Percentiles rank a stretch among this genome's conserved stretches.
Conservation (phyloP, 2,329 filamentous ascomycete genomes). For the Cladophialophora psammophila region DNA sequence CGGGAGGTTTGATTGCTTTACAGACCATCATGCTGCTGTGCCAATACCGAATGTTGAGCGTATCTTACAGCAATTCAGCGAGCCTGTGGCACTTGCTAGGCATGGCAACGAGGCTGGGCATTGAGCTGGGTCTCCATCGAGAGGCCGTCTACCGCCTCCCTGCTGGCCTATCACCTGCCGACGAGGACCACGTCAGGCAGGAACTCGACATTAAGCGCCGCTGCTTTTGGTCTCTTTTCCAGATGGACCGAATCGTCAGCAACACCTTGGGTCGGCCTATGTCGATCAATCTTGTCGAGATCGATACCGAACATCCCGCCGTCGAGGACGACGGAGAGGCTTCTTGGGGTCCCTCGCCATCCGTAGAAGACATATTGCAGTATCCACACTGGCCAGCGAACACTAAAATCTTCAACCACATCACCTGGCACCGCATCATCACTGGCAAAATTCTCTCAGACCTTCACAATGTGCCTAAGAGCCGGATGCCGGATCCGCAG, state of each 20-base stretch:
- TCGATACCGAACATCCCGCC: background rate
- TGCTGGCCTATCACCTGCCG: background rate
- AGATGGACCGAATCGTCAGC: constrained; percentile 11
- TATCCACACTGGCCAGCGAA: constrained; percentile 1
- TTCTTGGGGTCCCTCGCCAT: constrained; percentile 6
- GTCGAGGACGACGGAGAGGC: constrained; percentile 1
- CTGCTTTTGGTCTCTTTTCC: constrained; percentile 7
- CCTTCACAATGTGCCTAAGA: constrained; percentile 1
- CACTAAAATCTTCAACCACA: constrained; percentile 5
- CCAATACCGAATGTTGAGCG: constrained; percentile 1
- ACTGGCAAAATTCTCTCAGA: constrained; percentile 2
- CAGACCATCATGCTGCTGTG: constrained; percentile 2
- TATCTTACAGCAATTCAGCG: background rate
- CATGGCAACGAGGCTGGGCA: background rate
- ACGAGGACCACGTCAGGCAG: constrained; percentile 3
- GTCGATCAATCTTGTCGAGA: constrained; percentile 4
- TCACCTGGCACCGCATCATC: constrained; percentile 3
- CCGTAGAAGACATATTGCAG: background rate
- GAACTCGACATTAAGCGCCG: constrained; percentile 6
- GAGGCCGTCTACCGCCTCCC: background rate
- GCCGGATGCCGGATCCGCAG: constrained; percentile 4
- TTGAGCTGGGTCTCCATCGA: constrained; percentile 4
- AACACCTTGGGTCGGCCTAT: constrained; percentile 3
- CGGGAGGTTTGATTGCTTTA: background rate
- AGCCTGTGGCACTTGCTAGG: constrained; percentile 6